Evolutionary conservation across 495 filamentous ascomycete genomes (phyloP).

Genomic region (Polyplosphaeria fusca): DNA sequence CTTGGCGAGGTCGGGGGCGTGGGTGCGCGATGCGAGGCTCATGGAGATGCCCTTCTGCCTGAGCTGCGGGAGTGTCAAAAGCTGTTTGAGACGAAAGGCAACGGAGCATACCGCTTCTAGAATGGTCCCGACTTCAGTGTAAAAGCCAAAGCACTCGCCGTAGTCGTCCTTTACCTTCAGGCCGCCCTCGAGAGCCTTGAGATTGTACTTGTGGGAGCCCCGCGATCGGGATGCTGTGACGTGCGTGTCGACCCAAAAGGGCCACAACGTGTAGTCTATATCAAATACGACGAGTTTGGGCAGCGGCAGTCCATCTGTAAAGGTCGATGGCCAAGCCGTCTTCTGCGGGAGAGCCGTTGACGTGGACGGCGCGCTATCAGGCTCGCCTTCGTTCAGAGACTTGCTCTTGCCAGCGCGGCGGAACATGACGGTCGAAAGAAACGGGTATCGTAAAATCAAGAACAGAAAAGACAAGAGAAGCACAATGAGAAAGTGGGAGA

Average conservation of each 20-base stretch:
- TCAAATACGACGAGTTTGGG: constrained; percentile 89
- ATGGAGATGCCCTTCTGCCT: constrained; percentile 55
- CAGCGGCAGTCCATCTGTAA: constrained; percentile 74
- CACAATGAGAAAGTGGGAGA: neutral
- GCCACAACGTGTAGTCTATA: constrained; percentile 96
- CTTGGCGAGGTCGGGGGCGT: constrained; percentile 72
- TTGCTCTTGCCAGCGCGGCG: neutral
- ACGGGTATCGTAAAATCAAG: too few species aligned
- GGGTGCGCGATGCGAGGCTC: constrained; percentile 78
- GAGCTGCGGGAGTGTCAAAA: constrained; percentile 11
- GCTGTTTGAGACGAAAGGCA: neutral
- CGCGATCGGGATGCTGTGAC: constrained; percentile 60
- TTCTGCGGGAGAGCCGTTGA: constrained; percentile 11
- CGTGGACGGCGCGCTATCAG: constrained; percentile 7
- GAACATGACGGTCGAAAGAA: too few species aligned
- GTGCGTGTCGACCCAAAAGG: constrained; percentile 95
- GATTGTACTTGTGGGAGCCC: constrained; percentile 9
- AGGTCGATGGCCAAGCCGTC: constrained; percentile 47
- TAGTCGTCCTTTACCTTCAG: constrained; percentile 49
- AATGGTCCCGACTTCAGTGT: constrained; percentile 70
- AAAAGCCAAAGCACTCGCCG: constrained; percentile 79
- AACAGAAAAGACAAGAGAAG: neutral
- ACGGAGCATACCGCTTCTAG: constrained; percentile 54
- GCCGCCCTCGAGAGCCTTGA: constrained; percentile 52
- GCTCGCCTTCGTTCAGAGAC: neutral